Base-by-base conservation (phyloP, 2,329 filamentous ascomycete species). In the Cladosporium cucumerinum region DNA sequence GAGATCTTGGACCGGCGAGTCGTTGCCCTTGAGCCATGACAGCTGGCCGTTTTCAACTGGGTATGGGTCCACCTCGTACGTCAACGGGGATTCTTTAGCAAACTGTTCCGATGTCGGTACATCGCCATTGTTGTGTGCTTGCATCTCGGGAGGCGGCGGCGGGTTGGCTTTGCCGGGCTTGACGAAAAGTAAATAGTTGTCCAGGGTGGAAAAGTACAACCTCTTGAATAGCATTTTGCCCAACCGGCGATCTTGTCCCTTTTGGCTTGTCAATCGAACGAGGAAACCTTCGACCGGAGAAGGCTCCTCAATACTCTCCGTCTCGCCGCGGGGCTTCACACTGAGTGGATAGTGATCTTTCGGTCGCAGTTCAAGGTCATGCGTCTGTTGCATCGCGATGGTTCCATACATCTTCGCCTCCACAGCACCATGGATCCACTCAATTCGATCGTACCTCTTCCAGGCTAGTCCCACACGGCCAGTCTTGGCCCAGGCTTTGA, bases 331-430 rank as follows among this genome's bases (percentile, higher is more conserved):
- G 7, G 75, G 75, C 26, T 78, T 77, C 5, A 80, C 78, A 18
- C 74, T 79, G 1, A 85, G 86, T 2, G 86, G 83, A 70, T 89
- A 89, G 72, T 90, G 87, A 62, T 84, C 78, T 72, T 89, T 88
- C 0, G 87, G 86, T 3, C 87, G 82, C 46, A 90, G 74, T 72
- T 90, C 87, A 18, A 90, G 81, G 59, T 89, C 87, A 71, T 90
- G 87, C 2, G 87, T 86, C 58, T 82, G 83, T 68, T 85, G 80
- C 87, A 90, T 89, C 34, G 86, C 87, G 68, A 89, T 86, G 0
- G 86, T 85, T 39, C 87, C 87, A 68, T 89, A 89, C 87, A 90
- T 90, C 66, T 85, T 86, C 68, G 86, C 82, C 72, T 90, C 87
- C 61, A 88, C 87, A 12, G 80, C 79, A 18, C 87, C 87, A 73